Percentiles rank a stretch among this genome's conserved stretches.
These are phyloP conservation scores for Brassica incana DNA, from an alignment of 345 rosid genomes.

Conservation along the genomic window DNA sequence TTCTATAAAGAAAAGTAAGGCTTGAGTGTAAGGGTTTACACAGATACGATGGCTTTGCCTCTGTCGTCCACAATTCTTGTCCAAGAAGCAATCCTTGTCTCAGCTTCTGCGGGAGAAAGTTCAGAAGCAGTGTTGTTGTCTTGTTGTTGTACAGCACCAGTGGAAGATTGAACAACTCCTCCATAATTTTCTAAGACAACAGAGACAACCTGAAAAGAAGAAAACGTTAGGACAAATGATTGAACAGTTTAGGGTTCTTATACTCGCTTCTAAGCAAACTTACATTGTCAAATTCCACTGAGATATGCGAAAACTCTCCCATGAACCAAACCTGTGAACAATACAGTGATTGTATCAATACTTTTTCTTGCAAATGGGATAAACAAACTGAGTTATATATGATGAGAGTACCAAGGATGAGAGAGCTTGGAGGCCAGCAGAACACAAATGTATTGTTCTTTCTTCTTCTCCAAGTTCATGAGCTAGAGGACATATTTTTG, in stretches of 20 bases:
- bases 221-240: not conserved
- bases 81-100: constrained; percentile 58
- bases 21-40: no score
- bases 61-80: constrained; percentile 60
- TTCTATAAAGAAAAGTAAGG: not conserved
- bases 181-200: constrained; percentile 71
- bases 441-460: constrained; percentile 40
- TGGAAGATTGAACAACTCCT: constrained; percentile 30
- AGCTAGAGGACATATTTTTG: constrained; percentile 62
- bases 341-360: not conserved
- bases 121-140: constrained; percentile 34
- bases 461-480: constrained; percentile 61
- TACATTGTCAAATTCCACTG: constrained; percentile 68
- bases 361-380: not conserved
- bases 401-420: constrained; percentile 55
- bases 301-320: constrained; percentile 74
- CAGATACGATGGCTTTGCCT: constrained; percentile 56
- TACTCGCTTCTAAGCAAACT: constrained; percentile 32
- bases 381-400: not conserved
- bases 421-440: constrained; percentile 71
- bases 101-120: constrained; percentile 38
- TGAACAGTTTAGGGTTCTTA: not conserved
- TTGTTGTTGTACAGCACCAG: constrained; percentile 27
- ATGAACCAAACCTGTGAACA: constrained; percentile 66
- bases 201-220: constrained; percentile 55